Evolutionary conservation across 2,329 filamentous ascomycete genomes (phyloP).

Genomic region (Fusarium sp.): DNA sequence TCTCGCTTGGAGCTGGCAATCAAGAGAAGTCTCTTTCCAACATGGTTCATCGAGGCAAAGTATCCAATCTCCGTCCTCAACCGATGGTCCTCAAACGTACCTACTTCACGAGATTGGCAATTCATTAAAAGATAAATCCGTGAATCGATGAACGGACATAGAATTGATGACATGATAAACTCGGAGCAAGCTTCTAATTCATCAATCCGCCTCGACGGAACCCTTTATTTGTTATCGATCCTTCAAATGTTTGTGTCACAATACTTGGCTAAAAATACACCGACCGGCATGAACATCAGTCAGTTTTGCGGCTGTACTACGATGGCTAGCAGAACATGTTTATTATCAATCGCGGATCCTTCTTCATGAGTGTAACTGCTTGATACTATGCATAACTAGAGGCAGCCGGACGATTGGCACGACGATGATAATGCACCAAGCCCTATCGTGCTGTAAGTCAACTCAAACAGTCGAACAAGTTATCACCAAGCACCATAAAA

Average conservation of each 20-base stretch:
- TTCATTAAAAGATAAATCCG: background rate
- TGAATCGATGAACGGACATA: background rate
- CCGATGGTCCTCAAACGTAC: background rate
- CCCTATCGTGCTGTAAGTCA: fast-evolving
- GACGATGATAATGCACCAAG: background rate
- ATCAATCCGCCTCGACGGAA: background rate
- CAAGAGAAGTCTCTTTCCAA: background rate
- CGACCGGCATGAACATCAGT: background rate
- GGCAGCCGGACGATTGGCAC: too few species aligned
- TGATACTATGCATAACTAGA: background rate
- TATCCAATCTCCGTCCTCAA: background rate
- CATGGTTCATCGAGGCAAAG: background rate
- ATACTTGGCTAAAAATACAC: background rate
- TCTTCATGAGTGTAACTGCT: background rate
- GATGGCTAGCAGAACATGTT: background rate
- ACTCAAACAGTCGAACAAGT: background rate
- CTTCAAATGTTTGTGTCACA: background rate
- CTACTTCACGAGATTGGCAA: background rate
- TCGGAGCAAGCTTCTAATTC: background rate
- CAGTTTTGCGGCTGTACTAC: background rate
- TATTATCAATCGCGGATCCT: background rate
- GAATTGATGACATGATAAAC: background rate
- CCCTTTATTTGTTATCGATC: too few species aligned
- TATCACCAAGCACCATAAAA: background rate
- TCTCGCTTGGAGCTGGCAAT: background rate